A percentile compares a stretch with the other conserved stretches of the same genome.
These are phyloP conservation scores for Arthroderma uncinatum DNA, from an alignment of 2,329 filamentous ascomycete species.

Conservation along the genomic window DNA sequence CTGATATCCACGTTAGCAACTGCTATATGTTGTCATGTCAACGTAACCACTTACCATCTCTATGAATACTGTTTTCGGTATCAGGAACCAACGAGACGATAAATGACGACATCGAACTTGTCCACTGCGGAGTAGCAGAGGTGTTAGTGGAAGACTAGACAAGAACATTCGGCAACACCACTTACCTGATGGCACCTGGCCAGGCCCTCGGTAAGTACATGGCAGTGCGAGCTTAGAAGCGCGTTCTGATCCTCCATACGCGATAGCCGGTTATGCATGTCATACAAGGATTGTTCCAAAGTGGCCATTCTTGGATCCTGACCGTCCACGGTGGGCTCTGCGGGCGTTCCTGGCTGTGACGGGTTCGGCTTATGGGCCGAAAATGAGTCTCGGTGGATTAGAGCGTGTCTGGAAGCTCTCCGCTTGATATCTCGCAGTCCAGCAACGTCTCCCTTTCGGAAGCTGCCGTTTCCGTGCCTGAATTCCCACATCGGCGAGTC, in stretches of 20 bases:
- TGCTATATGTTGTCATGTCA: neutral
- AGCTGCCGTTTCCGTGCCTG: conserved; percentile 93
- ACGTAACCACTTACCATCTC: conserved; percentile 55
- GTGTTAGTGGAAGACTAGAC: conserved; percentile 2
- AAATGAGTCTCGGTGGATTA: conserved; percentile 87
- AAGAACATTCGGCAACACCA: conserved; percentile 1
- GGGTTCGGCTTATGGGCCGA: conserved; percentile 58
- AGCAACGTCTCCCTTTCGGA: conserved; percentile 86
- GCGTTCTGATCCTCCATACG: conserved; percentile 75
- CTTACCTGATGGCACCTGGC: conserved; percentile 57
- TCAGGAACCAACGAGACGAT: conserved; percentile 63
- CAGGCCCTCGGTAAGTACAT: conserved; percentile 70
- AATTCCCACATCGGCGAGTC: conserved; percentile 97
- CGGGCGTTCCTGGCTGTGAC: conserved; percentile 73
- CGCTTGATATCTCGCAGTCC: conserved; percentile 92
- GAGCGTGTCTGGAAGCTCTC: conserved; percentile 78
- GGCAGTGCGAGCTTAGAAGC: conserved; percentile 68
- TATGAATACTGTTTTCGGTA: conserved; percentile 64
- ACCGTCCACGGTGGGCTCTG: conserved; percentile 69
- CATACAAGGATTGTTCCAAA: conserved; percentile 73
- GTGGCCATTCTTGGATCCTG: conserved; percentile 62
- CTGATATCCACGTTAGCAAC: conserved; percentile 22
- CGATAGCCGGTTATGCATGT: conserved; percentile 62
- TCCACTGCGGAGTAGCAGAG: conserved; percentile 46
- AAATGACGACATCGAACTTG: conserved; percentile 68